Evolutionary conservation across 2,329 filamentous ascomycete species (phyloP), one percentile per base, ranked within the genome.

Genomic region (Cladosporium sp.): DNA sequence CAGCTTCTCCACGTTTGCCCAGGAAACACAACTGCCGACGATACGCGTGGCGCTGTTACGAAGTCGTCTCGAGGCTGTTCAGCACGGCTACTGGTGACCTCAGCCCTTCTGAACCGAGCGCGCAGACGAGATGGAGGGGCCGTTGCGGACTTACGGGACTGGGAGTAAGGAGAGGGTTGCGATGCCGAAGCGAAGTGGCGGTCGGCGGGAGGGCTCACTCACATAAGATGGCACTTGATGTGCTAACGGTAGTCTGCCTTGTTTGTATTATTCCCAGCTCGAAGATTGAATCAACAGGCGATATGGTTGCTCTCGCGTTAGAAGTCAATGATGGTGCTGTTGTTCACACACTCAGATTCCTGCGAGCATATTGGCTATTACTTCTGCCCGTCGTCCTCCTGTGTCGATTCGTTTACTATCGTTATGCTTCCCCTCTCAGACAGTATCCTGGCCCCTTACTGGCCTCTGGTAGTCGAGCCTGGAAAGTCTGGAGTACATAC

Each of bases 331-430:
- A 65, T 15, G 53, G 62, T 28, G 40, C 47, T 34, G 61, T 64
- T 13, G 40, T 66, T 15, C 47, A 55, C n/a, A 52, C 48, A 7
- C 51, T 64, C 44, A 62, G 57, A 24, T 15, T 61, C 4, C 13
- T 66, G 12, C 32, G 54, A 32, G 34, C 51, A 5, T 65, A 66
- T 54, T 68, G 65, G 65, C 42, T 44, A 12, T 9, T 66, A 5
- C 17, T 63, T 3, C n/a, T 68, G 9, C 64, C 64, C 9, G 17
- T 56, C 3, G 20, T 68, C 5, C 42, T 73, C 25, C 40, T 71
- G 19, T 53, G 66, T n/a, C 65, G 68, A 22, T 70, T 68, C 45
- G 58, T 70, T 34, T 68, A 64, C 60, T 65, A 66, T 39, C 59
- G 61, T 25, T 67, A 66, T 42, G 60, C 64, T n/a, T 68, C 66